Evolutionary conservation across 257 asterid species (phyloP), one percentile per base, ranked within the genome.

Genomic region (Buddleja alternifolia): DNA sequence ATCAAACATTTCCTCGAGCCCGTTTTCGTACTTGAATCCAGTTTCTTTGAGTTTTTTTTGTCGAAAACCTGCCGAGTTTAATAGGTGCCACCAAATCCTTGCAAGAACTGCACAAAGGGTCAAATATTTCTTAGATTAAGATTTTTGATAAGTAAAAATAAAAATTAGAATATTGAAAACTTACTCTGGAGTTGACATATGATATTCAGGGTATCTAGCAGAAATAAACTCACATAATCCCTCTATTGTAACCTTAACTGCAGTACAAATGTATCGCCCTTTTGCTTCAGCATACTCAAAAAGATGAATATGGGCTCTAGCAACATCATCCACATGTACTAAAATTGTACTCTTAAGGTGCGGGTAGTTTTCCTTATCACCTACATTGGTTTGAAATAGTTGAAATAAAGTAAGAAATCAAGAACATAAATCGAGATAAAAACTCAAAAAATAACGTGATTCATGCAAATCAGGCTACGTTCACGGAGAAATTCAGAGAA

Each of bases 311-410:
- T 84, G 95, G 23, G 93, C 90, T 41, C 83, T 78, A 2, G 81
- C 88, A 3, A 80, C 77, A 24, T 88, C 95, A n/a, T 85, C 82
- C 14, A 78, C 81, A 9, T 88, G 93, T 40, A 86, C 82, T 14
- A 82, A 54, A 23, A 73, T 54, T 0, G 69, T 8, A 4, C 48
- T 68, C 37, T 25, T 61, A 0, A 73, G 41, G 16, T 29, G 36
- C 17, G 32, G 10, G 24, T 79, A 76, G 14, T 25, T 58, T 8
- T 36, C 65, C 51, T 51, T 17, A 10, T 72, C 72, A 34, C 87
- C 92, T 85, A 54, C 60, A 63, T 0, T 3, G 19, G 20, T 16
- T 16, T 1, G 12, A 3, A 46, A 12, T 19, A 8, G 9, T 29
- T 29, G 5, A 1, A 29, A 29, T 29, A 5, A 29, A 29, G 34